A percentile compares a stretch with the other conserved stretches of the same genome.
phyloP scores from a whole-genome alignment of 345 rosid genomes.

The Heritiera littoralis region DNA sequence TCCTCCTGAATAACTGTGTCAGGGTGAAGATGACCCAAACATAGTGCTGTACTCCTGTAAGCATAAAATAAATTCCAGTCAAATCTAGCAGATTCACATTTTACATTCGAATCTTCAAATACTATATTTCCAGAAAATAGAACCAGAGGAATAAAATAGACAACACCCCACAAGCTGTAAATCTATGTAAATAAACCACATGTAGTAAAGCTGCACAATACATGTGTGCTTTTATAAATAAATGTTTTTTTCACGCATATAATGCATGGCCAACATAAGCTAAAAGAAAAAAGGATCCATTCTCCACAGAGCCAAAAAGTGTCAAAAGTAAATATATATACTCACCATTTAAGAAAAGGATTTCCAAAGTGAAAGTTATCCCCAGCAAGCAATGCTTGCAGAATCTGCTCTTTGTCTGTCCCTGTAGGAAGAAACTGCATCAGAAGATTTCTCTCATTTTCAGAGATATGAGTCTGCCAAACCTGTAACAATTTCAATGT shows the following conservation, averaged over 20 bases:
- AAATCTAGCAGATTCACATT: slow-evolving; percentile 27
- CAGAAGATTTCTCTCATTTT: slow-evolving; percentile 62
- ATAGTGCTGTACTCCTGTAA: slow-evolving; percentile 80
- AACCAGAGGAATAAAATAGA: neutral
- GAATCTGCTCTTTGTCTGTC: slow-evolving; percentile 50
- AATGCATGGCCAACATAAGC: neutral
- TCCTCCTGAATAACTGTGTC: slow-evolving; percentile 66
- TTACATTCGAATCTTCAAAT: slow-evolving; percentile 19
- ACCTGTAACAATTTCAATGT: slow-evolving; percentile 42
- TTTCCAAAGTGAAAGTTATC: slow-evolving; percentile 85
- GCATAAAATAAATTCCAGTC: slow-evolving; percentile 39
- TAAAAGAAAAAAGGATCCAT: neutral
- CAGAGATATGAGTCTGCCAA: slow-evolving; percentile 74
- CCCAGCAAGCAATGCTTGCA: slow-evolving; percentile 64
- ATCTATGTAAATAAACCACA: neutral
- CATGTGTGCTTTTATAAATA: slow-evolving; percentile 8
- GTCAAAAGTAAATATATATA: slow-evolving; percentile 19
- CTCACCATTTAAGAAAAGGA: slow-evolving; percentile 79
- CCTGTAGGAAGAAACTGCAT: slow-evolving; percentile 82
- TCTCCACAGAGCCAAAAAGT: neutral
- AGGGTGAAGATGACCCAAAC: slow-evolving; percentile 79
- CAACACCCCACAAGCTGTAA: neutral
- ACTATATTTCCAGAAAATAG: neutral
- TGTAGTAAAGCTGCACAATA: neutral
- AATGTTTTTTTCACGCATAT: neutral